Base-by-base conservation (phyloP, 306 rosid genomes). In the Potentilla sterilis region DNA sequence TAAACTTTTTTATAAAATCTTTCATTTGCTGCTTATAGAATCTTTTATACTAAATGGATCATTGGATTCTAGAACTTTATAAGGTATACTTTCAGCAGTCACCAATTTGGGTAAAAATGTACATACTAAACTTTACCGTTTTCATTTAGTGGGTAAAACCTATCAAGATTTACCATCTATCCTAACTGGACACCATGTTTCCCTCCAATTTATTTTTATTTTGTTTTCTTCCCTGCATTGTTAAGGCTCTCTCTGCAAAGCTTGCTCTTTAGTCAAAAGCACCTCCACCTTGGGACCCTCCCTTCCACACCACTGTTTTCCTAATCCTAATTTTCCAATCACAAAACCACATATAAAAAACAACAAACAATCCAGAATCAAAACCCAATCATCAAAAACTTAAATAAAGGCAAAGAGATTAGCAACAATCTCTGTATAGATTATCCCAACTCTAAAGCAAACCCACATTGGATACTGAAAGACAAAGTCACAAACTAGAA, bases 221-320 rank as follows among this genome's bases (percentile, higher is more conserved):
- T n/a, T 80, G 3, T 67, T 19, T 21, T 61, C 1, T 75, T 9
- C 18, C 19, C 42, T 6, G 78, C 63, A 16, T 34, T 55, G n/a
- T 55, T 47, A 65, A 32, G 82, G 83, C 89, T 65, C 74, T 77
- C 67, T 74, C 83, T 69, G 46, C 81, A 75, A 72, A 71, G 72
- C 78, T 77, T 72, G 80, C 85, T 70, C 96, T 91, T 82, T 89
- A 83, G 96, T 88, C 96, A 93, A 91, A 93, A 91, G 92, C 83
- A 75, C 80, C 43, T 85, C 75, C 85, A 78, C 81, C 40, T 83
- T 77, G 96, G 90, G 90, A 69, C 88, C 89, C 80, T 76, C 84
- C 75, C 70, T 59, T 63, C 54, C 70, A 40, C 2, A 21, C 65
- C 71, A 14, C 67, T 66, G 72, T 76, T 79, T 37, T 14, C 24